These are phyloP conservation scores for Epithele typhae DNA, from an alignment of 768 basidiomycete genomes.

Conservation along the genomic window DNA sequence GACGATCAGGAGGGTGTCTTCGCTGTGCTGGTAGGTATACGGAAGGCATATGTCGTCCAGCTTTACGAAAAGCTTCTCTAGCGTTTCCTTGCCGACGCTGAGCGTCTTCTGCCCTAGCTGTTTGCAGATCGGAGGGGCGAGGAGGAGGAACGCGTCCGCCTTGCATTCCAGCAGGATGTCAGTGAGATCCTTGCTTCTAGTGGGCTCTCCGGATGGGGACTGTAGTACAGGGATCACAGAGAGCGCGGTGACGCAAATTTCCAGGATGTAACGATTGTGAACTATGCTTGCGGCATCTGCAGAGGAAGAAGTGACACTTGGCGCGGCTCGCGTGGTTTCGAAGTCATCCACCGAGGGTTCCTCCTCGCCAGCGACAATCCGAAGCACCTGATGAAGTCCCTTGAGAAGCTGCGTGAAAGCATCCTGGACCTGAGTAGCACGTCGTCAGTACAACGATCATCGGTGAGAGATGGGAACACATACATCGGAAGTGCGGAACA, in stretches of 20 bases:
- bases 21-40: slow-evolving; percentile 54
- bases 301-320: too few relatives aligned
- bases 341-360: too few relatives aligned
- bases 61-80: slow-evolving; percentile 50
- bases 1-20: slow-evolving; percentile 46
- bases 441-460: neutral
- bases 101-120: slow-evolving; percentile 54
- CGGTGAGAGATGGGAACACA: slow-evolving; percentile 22
- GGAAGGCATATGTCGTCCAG: slow-evolving; percentile 46
- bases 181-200: slow-evolving; percentile 57
- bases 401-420: slow-evolving; percentile 28
- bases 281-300: neutral
- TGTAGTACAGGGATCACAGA: slow-evolving; percentile 61
- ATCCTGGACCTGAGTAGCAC: slow-evolving; percentile 52
- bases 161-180: slow-evolving; percentile 47
- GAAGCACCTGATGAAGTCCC: slow-evolving; percentile 40
- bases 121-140: slow-evolving; percentile 52
- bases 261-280: slow-evolving; percentile 32
- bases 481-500: slow-evolving; percentile 74
- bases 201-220: slow-evolving; percentile 50
- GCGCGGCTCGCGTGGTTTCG: too few relatives aligned
- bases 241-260: slow-evolving; percentile 57
- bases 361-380: too few relatives aligned
- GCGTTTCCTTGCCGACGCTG: slow-evolving; percentile 42
- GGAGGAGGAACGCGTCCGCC: slow-evolving; percentile 51